phyloP scores from a whole-genome alignment of 2,329 filamentous ascomycete genomes.

The Xylaria sp. region DNA sequence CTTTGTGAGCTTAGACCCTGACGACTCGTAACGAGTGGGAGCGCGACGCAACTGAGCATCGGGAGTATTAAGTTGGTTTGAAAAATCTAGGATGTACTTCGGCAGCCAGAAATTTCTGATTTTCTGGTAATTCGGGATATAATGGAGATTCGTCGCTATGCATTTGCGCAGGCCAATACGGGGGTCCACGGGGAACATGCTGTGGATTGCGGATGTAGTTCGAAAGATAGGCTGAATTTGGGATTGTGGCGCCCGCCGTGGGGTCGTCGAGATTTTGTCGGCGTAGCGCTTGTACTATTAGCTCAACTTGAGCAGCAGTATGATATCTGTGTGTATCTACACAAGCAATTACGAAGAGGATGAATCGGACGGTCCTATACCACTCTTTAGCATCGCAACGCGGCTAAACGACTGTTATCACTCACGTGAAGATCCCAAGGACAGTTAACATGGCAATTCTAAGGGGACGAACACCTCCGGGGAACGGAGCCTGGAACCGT shows the following conservation, averaged over 20 bases:
- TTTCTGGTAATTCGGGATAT: slow-evolving; percentile 18
- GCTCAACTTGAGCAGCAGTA: slow-evolving; percentile 9
- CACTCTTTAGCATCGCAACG: not conserved
- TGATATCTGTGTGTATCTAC: slow-evolving; percentile 21
- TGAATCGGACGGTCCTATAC: slow-evolving; percentile 13
- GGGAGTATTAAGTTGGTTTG: slow-evolving; percentile 1
- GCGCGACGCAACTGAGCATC: not conserved
- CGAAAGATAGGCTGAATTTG: slow-evolving; percentile 3
- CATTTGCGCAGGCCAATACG: not conserved
- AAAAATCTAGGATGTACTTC: not conserved
- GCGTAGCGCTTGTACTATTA: slow-evolving; percentile 18
- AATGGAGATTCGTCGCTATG: not conserved
- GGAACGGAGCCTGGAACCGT: not conserved
- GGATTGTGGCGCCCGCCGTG: not conserved
- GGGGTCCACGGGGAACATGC: not conserved
- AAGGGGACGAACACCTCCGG: not conserved
- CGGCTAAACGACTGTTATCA: not conserved
- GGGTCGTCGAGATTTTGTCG: slow-evolving; percentile 16
- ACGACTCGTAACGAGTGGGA: not conserved
- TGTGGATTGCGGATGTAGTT: not conserved
- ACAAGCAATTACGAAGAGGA: slow-evolving; percentile 18
- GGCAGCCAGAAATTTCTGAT: slow-evolving; percentile 15
- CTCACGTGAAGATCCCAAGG: slow-evolving; percentile 15
- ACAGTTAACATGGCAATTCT: slow-evolving; percentile 1
- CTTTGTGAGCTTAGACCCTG: not conserved